phyloP scores from a whole-genome alignment of 192 early-diverging fungal genomes.

The Neocallimastix lanati region DNA sequence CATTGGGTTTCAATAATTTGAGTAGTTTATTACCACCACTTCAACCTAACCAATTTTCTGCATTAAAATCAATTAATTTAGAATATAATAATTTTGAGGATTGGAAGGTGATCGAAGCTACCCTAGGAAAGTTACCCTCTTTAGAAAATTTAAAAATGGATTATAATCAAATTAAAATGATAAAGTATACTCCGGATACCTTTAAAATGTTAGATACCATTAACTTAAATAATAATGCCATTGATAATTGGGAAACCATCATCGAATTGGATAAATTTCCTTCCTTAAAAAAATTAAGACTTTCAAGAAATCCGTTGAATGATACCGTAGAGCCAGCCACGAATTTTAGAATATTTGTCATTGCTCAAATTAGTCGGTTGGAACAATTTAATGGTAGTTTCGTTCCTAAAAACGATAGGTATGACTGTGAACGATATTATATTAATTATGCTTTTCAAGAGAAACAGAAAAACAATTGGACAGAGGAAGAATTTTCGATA shows the following conservation, averaged over 20 bases:
- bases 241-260: background rate
- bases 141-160: background rate
- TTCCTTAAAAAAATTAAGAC: background rate
- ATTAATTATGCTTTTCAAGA: background rate
- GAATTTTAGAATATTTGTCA: background rate
- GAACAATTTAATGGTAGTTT: background rate
- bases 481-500: background rate
- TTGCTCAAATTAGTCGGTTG: background rate
- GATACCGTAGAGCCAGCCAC: background rate
- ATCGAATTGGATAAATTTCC: background rate
- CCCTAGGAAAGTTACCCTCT: background rate
- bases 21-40: background rate
- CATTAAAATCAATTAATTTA: constrained; percentile 11
- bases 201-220: background rate
- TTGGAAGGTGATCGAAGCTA: constrained; percentile 10
- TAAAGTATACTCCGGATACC: background rate
- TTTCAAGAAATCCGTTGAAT: background rate
- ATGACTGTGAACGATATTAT: background rate
- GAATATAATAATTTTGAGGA: constrained; percentile 13
- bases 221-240: background rate
- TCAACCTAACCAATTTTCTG: background rate
- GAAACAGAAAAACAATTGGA: background rate
- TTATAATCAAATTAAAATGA: background rate
- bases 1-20: constrained; percentile 20
- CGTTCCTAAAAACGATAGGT: background rate